Evolutionary conservation across 2,329 filamentous ascomycete species (phyloP).

Genomic region (Chrysosporium keratinophilum): DNA sequence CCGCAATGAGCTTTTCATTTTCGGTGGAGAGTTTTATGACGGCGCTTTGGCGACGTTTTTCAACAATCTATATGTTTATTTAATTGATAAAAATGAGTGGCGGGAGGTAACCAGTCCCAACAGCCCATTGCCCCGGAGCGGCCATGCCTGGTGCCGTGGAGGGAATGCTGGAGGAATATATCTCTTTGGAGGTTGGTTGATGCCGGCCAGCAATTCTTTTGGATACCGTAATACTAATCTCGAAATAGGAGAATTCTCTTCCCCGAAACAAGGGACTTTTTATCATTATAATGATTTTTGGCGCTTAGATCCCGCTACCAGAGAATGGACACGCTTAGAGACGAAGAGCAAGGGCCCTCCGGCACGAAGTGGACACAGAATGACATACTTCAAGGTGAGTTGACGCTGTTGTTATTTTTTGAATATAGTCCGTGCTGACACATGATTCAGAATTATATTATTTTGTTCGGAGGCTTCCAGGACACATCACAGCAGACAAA

Average conservation of each 20-base stretch:
- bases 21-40: slow-evolving; percentile 93
- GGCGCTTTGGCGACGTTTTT: slow-evolving; percentile 67
- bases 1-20: slow-evolving; percentile 77
- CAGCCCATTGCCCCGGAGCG: slow-evolving; percentile 76
- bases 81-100: slow-evolving; percentile 83
- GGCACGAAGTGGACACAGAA: slow-evolving; percentile 81
- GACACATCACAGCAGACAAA: slow-evolving; percentile 92
- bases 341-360: slow-evolving; percentile 61
- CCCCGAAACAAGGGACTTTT: slow-evolving; percentile 93
- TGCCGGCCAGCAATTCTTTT: neutral
- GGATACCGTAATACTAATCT: neutral
- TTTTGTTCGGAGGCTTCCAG: slow-evolving; percentile 93
- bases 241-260: slow-evolving; percentile 67
- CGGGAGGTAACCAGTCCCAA: slow-evolving; percentile 82
- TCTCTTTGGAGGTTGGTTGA: slow-evolving; percentile 60
- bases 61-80: slow-evolving; percentile 57
- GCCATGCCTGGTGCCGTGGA: slow-evolving; percentile 88
- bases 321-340: slow-evolving; percentile 89
- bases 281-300: slow-evolving; percentile 99
- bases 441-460: slow-evolving; percentile 60
- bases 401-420: neutral
- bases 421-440: slow-evolving; percentile 2
- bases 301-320: slow-evolving; percentile 69
- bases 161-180: slow-evolving; percentile 79
- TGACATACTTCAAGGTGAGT: slow-evolving; percentile 76